phyloP scores from a whole-genome alignment of 2,329 filamentous ascomycete species.

The Fusarium equiseti region DNA sequence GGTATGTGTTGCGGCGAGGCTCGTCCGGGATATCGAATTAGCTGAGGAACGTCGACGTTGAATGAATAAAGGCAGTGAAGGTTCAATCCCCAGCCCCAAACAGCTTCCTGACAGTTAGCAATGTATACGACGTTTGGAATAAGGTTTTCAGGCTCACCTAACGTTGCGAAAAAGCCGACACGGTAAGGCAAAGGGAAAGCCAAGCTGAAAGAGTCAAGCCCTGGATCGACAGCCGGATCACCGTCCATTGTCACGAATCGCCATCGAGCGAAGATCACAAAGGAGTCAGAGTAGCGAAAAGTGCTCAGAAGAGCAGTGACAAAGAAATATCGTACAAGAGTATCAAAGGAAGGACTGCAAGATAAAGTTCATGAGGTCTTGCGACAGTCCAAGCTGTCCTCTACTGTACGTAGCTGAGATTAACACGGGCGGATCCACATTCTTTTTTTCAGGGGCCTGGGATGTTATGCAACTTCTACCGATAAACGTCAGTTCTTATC shows the following conservation, averaged over 20 bases:
- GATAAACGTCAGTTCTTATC: slow-evolving; percentile 26
- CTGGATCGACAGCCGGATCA: slow-evolving; percentile 76
- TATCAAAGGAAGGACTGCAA: slow-evolving; percentile 31
- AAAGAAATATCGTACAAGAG: not conserved
- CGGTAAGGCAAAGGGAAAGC: slow-evolving; percentile 90
- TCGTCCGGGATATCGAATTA: slow-evolving; percentile 88
- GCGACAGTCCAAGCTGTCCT: slow-evolving; percentile 47
- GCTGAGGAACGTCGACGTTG: slow-evolving; percentile 86
- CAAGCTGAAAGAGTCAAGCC: slow-evolving; percentile 87
- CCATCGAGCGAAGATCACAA: slow-evolving; percentile 38
- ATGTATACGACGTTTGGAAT: not conserved
- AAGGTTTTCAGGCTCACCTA: slow-evolving; percentile 69
- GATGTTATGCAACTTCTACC: slow-evolving; percentile 23
- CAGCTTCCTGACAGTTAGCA: slow-evolving; percentile 65
- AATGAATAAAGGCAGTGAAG: slow-evolving; percentile 84
- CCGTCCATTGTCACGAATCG: slow-evolving; percentile 70
- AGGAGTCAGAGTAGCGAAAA: not conserved
- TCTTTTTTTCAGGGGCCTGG: slow-evolving; percentile 45
- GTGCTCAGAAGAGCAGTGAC: slow-evolving; percentile 15
- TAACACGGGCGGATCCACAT: slow-evolving; percentile 31
- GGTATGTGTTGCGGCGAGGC: slow-evolving; percentile 76
- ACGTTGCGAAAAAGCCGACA: slow-evolving; percentile 84
- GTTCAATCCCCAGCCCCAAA: slow-evolving; percentile 96
- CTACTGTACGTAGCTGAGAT: slow-evolving; percentile 31
- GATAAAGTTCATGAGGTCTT: slow-evolving; percentile 36